Base-by-base conservation (phyloP, 192 early-diverging fungal genomes). In the Entrophospora sp. region DNA sequence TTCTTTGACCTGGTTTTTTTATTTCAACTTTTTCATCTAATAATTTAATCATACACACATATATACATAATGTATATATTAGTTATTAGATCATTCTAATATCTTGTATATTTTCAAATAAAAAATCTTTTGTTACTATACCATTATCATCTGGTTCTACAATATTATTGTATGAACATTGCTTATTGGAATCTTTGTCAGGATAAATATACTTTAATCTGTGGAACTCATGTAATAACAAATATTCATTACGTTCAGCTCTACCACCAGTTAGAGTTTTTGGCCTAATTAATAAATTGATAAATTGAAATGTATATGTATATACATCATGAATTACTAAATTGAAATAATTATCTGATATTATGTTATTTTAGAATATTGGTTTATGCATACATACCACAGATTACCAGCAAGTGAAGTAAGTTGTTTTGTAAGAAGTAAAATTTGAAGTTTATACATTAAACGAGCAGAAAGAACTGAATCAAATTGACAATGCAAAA, bases 141-240 rank as follows among this genome's bases (percentile, higher is more conserved):
- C 32, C 13, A 40, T 37, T 69, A 28, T 69, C 67, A 24, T 80
- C 73, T 18, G 57, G 37, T 2, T 64, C 68, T 25, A 63, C 51
- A 13, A 64, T 42, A 18, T 66, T 40, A 32, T 69, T 32, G 35
- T 66, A 51, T 4, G 60, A 65, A 36, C 28, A 69, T 56, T 67
- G 67, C 7, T 64, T 70, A 48, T 53, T 69, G 60, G 74, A 79
- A 0, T 76, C 59, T 59, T 89, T 92, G 62, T 99, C 96, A 0
- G 97, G 97, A 43, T 90, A 89, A 32, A 99, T 89, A 64, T 85
- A 99, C 64, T 95, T 95, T 56, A 77, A 78, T 38, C 82, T 77
- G 69, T 96, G 91, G 72, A 99, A 99, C 74, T 97, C 95, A 73
- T 99, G 97, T 14, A 99, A 72, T 20, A 99, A 71, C 9, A 99